These are phyloP conservation scores for Podosphaera xanthii DNA, from an alignment of 2,329 filamentous ascomycete species.

Conservation along the genomic window DNA sequence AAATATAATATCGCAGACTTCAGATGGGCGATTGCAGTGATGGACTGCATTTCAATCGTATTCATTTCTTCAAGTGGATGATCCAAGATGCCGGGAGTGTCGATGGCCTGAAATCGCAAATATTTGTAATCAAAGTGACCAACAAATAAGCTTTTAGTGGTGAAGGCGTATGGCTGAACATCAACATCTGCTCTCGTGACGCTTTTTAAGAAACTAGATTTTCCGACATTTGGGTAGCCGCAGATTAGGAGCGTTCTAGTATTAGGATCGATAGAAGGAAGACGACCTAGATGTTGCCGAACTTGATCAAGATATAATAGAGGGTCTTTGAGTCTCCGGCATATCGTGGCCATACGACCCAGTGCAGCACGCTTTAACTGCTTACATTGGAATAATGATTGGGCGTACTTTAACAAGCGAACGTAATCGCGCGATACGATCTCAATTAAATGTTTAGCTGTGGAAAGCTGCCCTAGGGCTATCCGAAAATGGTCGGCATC, in stretches of 20 bases:
- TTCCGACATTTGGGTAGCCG: constrained; percentile 93
- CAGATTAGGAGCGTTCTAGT: constrained; percentile 90
- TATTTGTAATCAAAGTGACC: constrained; percentile 98
- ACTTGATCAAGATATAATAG: constrained; percentile 91
- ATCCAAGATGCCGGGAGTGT: constrained; percentile 95
- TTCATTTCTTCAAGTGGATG: constrained; percentile 99
- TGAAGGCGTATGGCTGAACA: constrained; percentile 95
- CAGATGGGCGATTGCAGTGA: constrained; percentile 92
- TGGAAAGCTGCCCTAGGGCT: constrained; percentile 84
- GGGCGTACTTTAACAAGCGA: constrained; percentile 84
- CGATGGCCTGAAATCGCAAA: constrained; percentile 73
- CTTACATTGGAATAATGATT: constrained; percentile 96
- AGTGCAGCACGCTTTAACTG: constrained; percentile 90
- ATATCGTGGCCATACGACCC: constrained; percentile 94
- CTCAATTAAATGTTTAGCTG: constrained; percentile 89
- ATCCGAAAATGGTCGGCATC: constrained; percentile 97
- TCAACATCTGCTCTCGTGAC: constrained; percentile 90
- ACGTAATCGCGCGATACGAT: constrained; percentile 93
- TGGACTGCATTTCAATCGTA: constrained; percentile 98
- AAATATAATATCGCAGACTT: constrained; percentile 92
- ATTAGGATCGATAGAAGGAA: constrained; percentile 95
- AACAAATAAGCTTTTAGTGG: constrained; percentile 90
- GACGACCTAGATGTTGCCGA: constrained; percentile 86
- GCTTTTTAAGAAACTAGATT: constrained; percentile 83
- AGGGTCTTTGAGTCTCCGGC: constrained; percentile 83